Evolutionary conservation across 805 yeast genomes (phyloP).

Genomic region (Monosporozyma servazzii): DNA sequence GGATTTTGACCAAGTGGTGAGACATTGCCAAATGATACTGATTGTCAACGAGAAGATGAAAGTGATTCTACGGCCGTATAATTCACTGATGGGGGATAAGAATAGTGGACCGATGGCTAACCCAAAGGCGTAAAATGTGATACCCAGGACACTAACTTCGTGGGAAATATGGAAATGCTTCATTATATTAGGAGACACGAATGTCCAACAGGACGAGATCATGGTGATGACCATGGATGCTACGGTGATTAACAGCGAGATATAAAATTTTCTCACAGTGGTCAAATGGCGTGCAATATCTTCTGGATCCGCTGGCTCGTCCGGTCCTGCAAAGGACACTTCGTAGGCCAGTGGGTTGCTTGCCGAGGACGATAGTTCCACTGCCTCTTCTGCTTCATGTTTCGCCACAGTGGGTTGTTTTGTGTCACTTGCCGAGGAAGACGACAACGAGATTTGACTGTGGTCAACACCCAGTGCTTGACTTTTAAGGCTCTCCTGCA

Average conservation of each 20-base stretch:
- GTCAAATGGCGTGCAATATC: slow-evolving; percentile 33
- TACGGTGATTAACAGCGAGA: slow-evolving; percentile 44
- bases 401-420: not conserved
- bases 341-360: slow-evolving; percentile 11
- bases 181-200: slow-evolving; percentile 45
- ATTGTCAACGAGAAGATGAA: slow-evolving; percentile 50
- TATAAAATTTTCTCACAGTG: slow-evolving; percentile 43
- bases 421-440: not conserved
- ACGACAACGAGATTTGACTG: not conserved
- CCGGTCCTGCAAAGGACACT: slow-evolving; percentile 18
- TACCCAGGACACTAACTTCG: slow-evolving; percentile 48
- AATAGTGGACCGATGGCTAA: slow-evolving; percentile 60
- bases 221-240: slow-evolving; percentile 56
- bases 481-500: not conserved
- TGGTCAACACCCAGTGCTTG: not conserved
- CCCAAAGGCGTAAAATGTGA: slow-evolving; percentile 60
- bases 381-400: not conserved
- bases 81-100: slow-evolving; percentile 60
- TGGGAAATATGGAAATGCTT: slow-evolving; percentile 40
- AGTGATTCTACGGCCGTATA: slow-evolving; percentile 52
- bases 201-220: slow-evolving; percentile 61
- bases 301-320: slow-evolving; percentile 22
- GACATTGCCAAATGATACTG: slow-evolving; percentile 51
- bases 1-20: slow-evolving; percentile 47
- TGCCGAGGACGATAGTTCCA: not conserved